These are phyloP conservation scores for Phialophora tarda DNA, from an alignment of 2,329 filamentous ascomycete species.

Conservation along the genomic window DNA sequence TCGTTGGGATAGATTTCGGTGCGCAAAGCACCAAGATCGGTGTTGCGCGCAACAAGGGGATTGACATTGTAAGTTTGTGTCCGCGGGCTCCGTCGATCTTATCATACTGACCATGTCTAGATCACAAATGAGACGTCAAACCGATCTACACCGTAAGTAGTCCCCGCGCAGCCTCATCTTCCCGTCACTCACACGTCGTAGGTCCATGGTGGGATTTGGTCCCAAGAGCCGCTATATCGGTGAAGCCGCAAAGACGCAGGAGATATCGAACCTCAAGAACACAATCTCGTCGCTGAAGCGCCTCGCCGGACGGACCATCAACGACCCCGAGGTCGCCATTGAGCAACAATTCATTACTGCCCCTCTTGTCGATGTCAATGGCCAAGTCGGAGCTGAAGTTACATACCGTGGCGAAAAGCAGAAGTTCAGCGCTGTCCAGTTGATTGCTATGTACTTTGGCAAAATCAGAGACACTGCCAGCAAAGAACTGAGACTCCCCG, in stretches of 20 bases:
- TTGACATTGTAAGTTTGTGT: constrained; percentile 85
- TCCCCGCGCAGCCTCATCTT: constrained; percentile 19
- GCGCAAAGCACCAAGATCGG: constrained; percentile 96
- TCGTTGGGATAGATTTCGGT: constrained; percentile 89
- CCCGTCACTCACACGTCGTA: constrained; percentile 46
- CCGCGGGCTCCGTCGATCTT: not conserved
- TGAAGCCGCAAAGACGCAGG: constrained; percentile 95
- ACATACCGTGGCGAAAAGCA: constrained; percentile 93
- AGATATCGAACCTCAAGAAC: constrained; percentile 99
- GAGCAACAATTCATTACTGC: constrained; percentile 92
- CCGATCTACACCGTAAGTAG: constrained; percentile 93
- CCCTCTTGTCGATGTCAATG: constrained; percentile 84
- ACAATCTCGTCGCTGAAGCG: constrained; percentile 92
- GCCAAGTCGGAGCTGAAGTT: constrained; percentile 93
- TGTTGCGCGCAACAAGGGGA: constrained; percentile 96
- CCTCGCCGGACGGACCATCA: constrained; percentile 82
- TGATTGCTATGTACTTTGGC: constrained; percentile 92
- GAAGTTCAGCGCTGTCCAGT: constrained; percentile 90
- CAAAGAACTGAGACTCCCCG: constrained; percentile 85
- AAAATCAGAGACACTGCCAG: constrained; percentile 90
- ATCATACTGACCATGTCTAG: constrained; percentile 54
- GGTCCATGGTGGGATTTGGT: constrained; percentile 92
- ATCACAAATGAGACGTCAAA: constrained; percentile 99
- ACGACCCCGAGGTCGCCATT: constrained; percentile 88
- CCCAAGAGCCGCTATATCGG: constrained; percentile 93